Percentiles rank a stretch among this genome's conserved stretches.
These are phyloP conservation scores for Kalaharituber pfeilii DNA, from an alignment of 2,329 filamentous ascomycete species.

Conservation along the genomic window DNA sequence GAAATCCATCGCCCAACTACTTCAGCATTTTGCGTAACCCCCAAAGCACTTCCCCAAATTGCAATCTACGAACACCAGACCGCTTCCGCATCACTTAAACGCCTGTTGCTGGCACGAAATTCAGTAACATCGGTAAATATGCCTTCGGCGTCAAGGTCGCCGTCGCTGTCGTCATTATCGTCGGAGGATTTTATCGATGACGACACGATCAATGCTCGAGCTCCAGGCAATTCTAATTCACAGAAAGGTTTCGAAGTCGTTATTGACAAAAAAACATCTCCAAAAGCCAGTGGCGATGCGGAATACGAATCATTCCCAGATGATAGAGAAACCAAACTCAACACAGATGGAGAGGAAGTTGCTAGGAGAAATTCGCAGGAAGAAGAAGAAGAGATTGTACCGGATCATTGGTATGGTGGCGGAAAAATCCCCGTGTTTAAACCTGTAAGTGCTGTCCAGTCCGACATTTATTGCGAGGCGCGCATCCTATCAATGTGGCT, in stretches of 20 bases:
- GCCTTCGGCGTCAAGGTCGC: background rate
- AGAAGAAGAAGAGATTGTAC: constrained; percentile 36
- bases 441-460: constrained; percentile 40
- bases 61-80: too few relatives aligned
- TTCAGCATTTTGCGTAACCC: too few relatives aligned
- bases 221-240: background rate
- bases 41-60: too few relatives aligned
- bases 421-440: constrained; percentile 83
- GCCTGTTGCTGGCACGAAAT: too few relatives aligned
- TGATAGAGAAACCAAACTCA: background rate
- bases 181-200: background rate
- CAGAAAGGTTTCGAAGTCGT: background rate
- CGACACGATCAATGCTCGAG: background rate
- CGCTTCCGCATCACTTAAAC: too few relatives aligned
- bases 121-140: background rate
- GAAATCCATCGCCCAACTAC: too few relatives aligned
- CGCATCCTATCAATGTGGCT: background rate
- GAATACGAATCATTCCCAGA: background rate
- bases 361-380: constrained; percentile 34
- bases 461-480: background rate
- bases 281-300: background rate
- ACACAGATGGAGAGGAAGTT: constrained; percentile 24
- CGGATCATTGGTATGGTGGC: constrained; percentile 70
- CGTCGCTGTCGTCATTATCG: background rate
- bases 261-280: background rate